Base-by-base conservation (phyloP, 345 rosid genomes). In the Dipteronia dyeriana region DNA sequence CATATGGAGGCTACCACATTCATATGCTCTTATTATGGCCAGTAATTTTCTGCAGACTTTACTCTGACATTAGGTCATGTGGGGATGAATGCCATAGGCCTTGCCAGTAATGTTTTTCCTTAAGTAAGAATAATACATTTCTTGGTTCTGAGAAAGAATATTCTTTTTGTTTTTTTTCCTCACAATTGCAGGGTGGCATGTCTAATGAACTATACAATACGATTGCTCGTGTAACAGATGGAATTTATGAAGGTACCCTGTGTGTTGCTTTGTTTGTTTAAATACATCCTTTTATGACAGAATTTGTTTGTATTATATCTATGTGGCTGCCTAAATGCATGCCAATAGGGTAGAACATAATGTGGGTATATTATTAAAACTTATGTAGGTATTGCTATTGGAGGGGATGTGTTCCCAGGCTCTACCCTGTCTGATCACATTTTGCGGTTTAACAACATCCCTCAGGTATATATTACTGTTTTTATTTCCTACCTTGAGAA, bases 371-470 rank as follows among this genome's bases (percentile, higher is more conserved):
- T 76, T 72, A 82, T 74, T 80, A 79, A 69, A 78, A 85, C 79
- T 81, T 34, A 25, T 66, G 22, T 57, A 95, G 99, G 99, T 75
- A 92, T 95, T 84, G 99, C 98, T 67, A 95, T 93, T 78, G 98
- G 97, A 83, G 99, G 99, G 78, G 99, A 95, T 86, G 99, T 93
- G 75, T 95, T 93, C 89, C 98, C 98, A 0, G 97, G 97, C 56
- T 95, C 99, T 49, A 95, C 99, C 29, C 89, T 95, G 65, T 95
- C 98, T 61, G 96, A 95, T 85, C 97, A 93, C 81, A 86, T 92
- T 76, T 84, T 95, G 88, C 83, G 99, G 83, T 95, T 95, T 81
- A 93, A 93, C 87, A 93, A 93, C 87, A 95, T 95, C 75, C 98
- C 98, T 61, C 97, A 93, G 92, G 98, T 95, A 84, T 95, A 84